A percentile compares a stretch with the other conserved stretches of the same genome.
These are phyloP conservation scores for Phalaenopsis equestris DNA, from an alignment of 106 monocot species.

Conservation along the genomic window DNA sequence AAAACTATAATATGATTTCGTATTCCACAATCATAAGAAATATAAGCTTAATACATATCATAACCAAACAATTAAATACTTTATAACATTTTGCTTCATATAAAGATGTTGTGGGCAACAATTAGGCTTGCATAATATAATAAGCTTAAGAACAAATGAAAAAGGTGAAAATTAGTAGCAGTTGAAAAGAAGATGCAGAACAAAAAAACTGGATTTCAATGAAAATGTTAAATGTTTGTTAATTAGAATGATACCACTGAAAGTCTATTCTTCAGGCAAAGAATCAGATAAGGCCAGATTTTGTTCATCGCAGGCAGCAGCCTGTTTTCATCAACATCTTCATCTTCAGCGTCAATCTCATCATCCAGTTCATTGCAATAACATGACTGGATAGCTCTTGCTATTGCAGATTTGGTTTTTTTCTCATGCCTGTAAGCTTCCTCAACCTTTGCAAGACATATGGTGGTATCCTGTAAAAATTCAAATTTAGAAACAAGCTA, in stretches of 20 bases:
- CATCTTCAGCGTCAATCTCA: slow-evolving; percentile 35
- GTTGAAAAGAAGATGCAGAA: neutral
- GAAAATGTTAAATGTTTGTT: neutral
- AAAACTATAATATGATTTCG: neutral
- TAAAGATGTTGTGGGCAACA: neutral
- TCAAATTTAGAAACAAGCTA: slow-evolving; percentile 2
- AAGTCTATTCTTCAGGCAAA: slow-evolving; percentile 73
- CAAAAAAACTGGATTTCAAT: neutral
- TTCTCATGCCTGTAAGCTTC: slow-evolving; percentile 75
- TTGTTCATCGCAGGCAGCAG: slow-evolving; percentile 94
- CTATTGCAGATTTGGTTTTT: slow-evolving; percentile 52
- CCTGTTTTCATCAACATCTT: slow-evolving; percentile 63
- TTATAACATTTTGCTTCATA: neutral
- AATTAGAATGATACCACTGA: slow-evolving; percentile 48
- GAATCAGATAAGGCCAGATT: slow-evolving; percentile 82
- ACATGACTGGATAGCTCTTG: slow-evolving; percentile 34
- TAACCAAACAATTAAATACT: neutral
- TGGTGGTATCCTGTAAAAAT: slow-evolving; percentile 44
- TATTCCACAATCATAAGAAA: neutral
- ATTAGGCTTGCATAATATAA: neutral
- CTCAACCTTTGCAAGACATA: slow-evolving; percentile 72
- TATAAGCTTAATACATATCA: neutral
- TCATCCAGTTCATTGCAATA: slow-evolving; percentile 43
- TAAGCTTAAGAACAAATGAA: neutral
- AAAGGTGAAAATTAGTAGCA: neutral